phyloP scores from a whole-genome alignment of 139 green algal species.

The Mychonastes homosphaera region DNA sequence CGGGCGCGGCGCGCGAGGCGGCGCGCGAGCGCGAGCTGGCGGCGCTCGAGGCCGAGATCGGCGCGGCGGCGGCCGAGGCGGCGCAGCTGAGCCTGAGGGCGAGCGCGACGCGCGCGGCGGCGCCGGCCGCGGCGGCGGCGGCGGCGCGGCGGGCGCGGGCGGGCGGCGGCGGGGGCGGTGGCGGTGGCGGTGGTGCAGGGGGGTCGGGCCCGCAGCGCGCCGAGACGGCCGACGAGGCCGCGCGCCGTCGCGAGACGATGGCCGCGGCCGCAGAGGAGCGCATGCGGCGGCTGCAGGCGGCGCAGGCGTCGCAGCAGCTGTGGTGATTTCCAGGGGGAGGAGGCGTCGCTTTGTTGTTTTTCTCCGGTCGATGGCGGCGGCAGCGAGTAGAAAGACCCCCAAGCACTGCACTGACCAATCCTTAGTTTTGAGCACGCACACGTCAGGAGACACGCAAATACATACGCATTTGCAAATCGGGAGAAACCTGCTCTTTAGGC shows the following conservation, averaged over 20 bases:
- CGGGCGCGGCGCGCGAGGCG: constrained; percentile 20
- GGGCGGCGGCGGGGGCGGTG: background rate
- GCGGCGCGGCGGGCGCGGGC: background rate
- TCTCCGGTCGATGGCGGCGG: too few species aligned
- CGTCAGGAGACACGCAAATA: too few species aligned
- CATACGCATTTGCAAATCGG: too few species aligned
- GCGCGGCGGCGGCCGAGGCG: constrained; percentile 34
- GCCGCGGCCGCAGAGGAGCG: constrained; percentile 67
- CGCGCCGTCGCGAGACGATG: constrained; percentile 40
- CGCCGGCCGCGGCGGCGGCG: background rate
- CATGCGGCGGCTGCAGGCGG: constrained; percentile 34
- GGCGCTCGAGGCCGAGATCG: constrained; percentile 50
- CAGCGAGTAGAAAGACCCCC: too few species aligned
- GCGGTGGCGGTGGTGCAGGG: constrained; percentile 10
- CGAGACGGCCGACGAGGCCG: constrained; percentile 30
- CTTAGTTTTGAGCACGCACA: too few species aligned
- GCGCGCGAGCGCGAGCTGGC: constrained; percentile 32
- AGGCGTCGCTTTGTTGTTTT: too few species aligned
- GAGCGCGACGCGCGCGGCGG: background rate
- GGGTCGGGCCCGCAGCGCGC: constrained; percentile 10
- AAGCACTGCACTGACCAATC: too few species aligned
- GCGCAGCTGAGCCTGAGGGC: constrained; percentile 20
- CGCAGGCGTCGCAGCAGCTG: constrained; percentile 45
- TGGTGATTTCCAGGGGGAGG: constrained; percentile 28
- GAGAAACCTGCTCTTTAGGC: too few species aligned